Percentiles rank a stretch among this genome's conserved stretches.
Conservation (phyloP, 805 yeast species). For the Ogataea trehaloabstinens region DNA sequence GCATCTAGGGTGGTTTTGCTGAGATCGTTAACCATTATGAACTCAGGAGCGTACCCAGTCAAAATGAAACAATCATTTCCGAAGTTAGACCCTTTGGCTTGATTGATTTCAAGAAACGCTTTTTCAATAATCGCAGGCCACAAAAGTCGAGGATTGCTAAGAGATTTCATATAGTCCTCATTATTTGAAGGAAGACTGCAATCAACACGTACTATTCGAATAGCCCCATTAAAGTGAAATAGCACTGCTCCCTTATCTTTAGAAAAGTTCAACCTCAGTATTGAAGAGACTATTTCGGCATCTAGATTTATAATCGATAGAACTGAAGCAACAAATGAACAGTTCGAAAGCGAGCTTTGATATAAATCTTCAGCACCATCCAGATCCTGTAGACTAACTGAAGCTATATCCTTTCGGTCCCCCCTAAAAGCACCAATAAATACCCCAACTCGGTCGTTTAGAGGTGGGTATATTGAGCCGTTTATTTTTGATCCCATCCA, state of each 20-base stretch:
- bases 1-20: conserved; percentile 29
- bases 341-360: conserved; percentile 58
- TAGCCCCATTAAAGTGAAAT: conserved; percentile 52
- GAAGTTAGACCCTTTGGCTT: conserved; percentile 70
- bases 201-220: conserved; percentile 46
- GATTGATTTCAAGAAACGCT: conserved; percentile 57
- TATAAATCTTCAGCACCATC: conserved; percentile 32
- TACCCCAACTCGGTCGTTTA: conserved; percentile 9
- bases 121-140: conserved; percentile 82
- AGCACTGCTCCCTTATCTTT: conserved; percentile 32
- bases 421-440: conserved; percentile 7
- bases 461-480: conserved; percentile 5
- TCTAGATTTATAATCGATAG: conserved; percentile 43
- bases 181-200: conserved; percentile 36
- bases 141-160: conserved; percentile 29
- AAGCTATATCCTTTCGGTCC: background rate
- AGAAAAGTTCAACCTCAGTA: conserved; percentile 26
- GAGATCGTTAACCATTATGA: conserved; percentile 34
- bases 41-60: conserved; percentile 76
- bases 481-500: conserved; percentile 23
- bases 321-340: conserved; percentile 73
- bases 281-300: conserved; percentile 25
- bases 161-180: conserved; percentile 35
- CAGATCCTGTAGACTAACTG: conserved; percentile 2
- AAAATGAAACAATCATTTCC: conserved; percentile 64